A percentile compares a stretch with the other conserved stretches of the same genome.
These are phyloP conservation scores for Xylariaceae sp. DNA, from an alignment of 2,329 filamentous ascomycete genomes.

Conservation along the genomic window DNA sequence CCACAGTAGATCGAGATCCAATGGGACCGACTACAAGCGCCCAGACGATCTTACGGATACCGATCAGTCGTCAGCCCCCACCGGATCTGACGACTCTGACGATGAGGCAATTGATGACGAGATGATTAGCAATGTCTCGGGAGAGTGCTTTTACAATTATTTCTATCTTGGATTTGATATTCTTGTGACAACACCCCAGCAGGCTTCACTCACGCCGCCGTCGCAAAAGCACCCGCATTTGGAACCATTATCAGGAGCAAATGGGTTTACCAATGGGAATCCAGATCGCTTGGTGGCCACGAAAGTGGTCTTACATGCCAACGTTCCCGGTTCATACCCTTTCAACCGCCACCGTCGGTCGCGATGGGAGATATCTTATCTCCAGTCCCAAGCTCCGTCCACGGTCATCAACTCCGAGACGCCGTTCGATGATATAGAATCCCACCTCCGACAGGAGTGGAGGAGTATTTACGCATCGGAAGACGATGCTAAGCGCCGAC, in stretches of 20 bases:
- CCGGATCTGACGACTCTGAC: conserved; percentile 68
- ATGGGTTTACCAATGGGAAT: conserved; percentile 39
- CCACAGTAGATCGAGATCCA: conserved; percentile 48
- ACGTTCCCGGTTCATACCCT: conserved; percentile 91
- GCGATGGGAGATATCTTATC: conserved; percentile 74
- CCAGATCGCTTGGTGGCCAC: conserved; percentile 75
- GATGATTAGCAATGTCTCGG: conserved; percentile 51
- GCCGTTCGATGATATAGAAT: conserved; percentile 70
- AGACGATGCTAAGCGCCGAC: conserved; percentile 49
- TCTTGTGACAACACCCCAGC: conserved; percentile 74
- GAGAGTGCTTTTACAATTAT: conserved; percentile 94
- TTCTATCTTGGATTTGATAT: conserved; percentile 95
- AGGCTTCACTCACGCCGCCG: conserved; percentile 63
- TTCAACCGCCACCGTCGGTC: conserved; percentile 93
- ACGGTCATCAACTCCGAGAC: conserved; percentile 70
- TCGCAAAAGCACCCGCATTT: conserved; percentile 34
- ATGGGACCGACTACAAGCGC: conserved; percentile 42
- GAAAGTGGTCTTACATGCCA: conserved; percentile 91
- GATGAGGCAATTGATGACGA: conserved; percentile 58
- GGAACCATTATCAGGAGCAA: conserved; percentile 28
- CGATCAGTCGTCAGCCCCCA: conserved; percentile 72
- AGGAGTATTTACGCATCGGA: conserved; percentile 60
- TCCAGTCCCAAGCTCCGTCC: conserved; percentile 44
- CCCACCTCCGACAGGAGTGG: conserved; percentile 67
- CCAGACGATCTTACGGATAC: conserved; percentile 65